Evolutionary conservation across 2,329 filamentous ascomycete genomes (phyloP), one percentile per base, ranked within the genome.

Genomic region (Rhynchosporium graminicola): DNA sequence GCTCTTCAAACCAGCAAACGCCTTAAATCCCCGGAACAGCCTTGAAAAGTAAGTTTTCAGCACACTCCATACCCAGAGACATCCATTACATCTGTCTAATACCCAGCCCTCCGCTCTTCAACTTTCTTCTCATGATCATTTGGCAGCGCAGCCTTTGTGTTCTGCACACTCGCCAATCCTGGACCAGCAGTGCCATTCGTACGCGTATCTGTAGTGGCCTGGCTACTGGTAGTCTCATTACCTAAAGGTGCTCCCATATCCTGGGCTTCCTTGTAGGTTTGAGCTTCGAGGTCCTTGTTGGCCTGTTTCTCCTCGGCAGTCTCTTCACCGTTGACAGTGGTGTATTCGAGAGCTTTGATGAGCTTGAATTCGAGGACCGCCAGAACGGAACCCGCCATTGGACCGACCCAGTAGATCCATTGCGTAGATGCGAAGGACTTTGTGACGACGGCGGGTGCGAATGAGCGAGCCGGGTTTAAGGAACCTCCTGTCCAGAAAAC

Each of bases 401-500:
- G 63, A 4, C 63, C 83, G 4, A 84, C 61, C 66, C 76, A 77
- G 67, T 82, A 82, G 42, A 81, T 79, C 79, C 80, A 81, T 64
- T 80, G 79, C 60, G 80, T 76, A 5, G 63, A 56, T 15, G 75
- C 73, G 61, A 81, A 81, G 0, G 70, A 74, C 8, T 70, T 68
- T 1, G 74, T 76, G 26, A 79, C 73, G 43, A 81, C 78, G 63
- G 76, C 78, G 2, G 80, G 79, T 2, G 78, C 80, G 61, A 82
- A 79, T 33, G 76, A 78, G 52, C 79, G 76, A 6, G 80, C 77
- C 3, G 79, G 79, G 65, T 81, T 82, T 15, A 81, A 72, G 8
- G 77, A 79, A 29, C 78, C 79, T 20, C 80, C 80, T 4, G 80
- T 81, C 60, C 78, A 81, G 67, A 77, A 78, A 15, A 81, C 78